A percentile compares a stretch with the other conserved stretches of the same genome.
phyloP scores from a whole-genome alignment of 192 early-diverging fungal genomes.

The Backusella liffmaniae region DNA sequence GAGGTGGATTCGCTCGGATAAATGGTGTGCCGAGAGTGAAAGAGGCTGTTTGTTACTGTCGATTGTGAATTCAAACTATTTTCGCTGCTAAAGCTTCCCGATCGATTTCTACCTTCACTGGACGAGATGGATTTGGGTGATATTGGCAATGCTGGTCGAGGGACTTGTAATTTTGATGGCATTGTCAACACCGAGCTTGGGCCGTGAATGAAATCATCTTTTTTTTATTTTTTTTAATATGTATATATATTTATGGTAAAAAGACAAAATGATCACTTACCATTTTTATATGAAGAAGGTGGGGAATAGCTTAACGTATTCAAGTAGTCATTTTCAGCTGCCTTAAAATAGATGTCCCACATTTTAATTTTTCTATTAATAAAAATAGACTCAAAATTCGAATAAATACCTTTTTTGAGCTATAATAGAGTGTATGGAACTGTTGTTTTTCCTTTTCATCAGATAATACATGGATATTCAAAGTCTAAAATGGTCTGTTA shows the following conservation, averaged over 20 bases:
- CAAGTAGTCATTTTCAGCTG: background rate
- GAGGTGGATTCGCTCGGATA: slow-evolving; percentile 14
- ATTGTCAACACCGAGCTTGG: background rate
- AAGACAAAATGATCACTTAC: background rate
- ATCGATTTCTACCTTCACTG: background rate
- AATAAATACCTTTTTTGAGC: background rate
- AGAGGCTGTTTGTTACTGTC: background rate
- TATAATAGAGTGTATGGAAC: background rate
- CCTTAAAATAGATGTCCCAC: background rate
- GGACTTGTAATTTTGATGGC: background rate
- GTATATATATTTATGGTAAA: background rate
- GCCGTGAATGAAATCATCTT: background rate
- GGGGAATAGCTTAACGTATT: background rate
- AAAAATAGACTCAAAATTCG: background rate
- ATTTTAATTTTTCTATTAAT: background rate
- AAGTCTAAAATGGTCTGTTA: background rate
- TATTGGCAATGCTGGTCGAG: background rate
- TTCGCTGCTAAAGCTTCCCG: slow-evolving; percentile 16
- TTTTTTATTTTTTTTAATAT: background rate
- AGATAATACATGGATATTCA: background rate
- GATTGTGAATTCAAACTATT: slow-evolving; percentile 15
- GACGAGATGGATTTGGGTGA: background rate
- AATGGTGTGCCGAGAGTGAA: background rate
- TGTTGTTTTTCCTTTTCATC: background rate
- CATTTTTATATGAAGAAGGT: background rate